Evolutionary conservation across 2,329 filamentous ascomycete species (phyloP).

Genomic region (Botrytis squamosa): DNA sequence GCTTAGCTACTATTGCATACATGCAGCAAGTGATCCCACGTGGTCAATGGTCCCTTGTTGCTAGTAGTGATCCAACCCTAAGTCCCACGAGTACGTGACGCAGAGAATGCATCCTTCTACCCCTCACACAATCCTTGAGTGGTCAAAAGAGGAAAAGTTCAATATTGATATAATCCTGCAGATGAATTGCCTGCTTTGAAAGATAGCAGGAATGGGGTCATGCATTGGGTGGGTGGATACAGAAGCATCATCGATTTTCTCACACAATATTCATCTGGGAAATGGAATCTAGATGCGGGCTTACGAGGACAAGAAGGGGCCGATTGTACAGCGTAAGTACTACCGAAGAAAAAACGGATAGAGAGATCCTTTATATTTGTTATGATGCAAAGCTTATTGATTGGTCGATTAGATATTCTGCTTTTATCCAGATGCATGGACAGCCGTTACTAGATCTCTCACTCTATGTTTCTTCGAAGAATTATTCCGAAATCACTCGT

Average conservation of each 20-base stretch:
- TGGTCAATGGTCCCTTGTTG: slow-evolving; percentile 66
- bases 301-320: slow-evolving; percentile 46
- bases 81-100: slow-evolving; percentile 66
- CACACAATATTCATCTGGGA: slow-evolving; percentile 43
- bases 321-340: slow-evolving; percentile 49
- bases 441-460: slow-evolving; percentile 78
- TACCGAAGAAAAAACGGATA: not conserved
- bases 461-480: slow-evolving; percentile 85
- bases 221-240: slow-evolving; percentile 51
- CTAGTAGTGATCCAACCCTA: slow-evolving; percentile 69
- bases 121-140: not conserved
- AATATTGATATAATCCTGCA: slow-evolving; percentile 34
- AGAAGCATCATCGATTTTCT: slow-evolving; percentile 54
- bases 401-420: slow-evolving; percentile 49
- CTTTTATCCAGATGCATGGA: slow-evolving; percentile 74
- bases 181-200: slow-evolving; percentile 57
- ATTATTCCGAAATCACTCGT: slow-evolving; percentile 75
- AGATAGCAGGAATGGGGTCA: slow-evolving; percentile 46
- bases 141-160: not conserved
- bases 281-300: slow-evolving; percentile 49
- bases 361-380: not conserved
- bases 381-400: slow-evolving; percentile 1
- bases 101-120: slow-evolving; percentile 8
- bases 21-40: slow-evolving; percentile 61
- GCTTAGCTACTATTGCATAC: slow-evolving; percentile 78